Base-by-base conservation (phyloP, 176 grass and related monocot genomes). In the Chrysopogon serrulatus region DNA sequence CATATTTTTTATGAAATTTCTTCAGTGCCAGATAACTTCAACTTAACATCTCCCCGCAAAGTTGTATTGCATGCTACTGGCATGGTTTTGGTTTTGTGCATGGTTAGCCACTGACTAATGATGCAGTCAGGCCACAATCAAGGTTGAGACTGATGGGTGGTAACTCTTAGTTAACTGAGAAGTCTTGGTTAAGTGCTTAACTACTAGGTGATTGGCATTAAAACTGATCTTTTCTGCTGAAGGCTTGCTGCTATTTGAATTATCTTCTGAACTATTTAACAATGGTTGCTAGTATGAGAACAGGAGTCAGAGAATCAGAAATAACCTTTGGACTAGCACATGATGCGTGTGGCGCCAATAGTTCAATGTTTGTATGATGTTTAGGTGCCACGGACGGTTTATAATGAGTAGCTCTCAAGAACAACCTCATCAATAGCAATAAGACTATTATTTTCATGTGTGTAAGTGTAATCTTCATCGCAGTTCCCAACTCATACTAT, bases 171-270 rank as follows among this genome's bases (percentile, higher is more conserved):
- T 31, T 30, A 63, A 28, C 11, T 63, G 12, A 63, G 60, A 31
- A 63, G 27, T 31, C 60, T 63, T 63, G 10, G 26, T 31, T 63
- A 7, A 56, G 8, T 56, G 21, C 21, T 56, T 56, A 8, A 23
- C 49, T 23, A n/a, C 1, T 56, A n/a, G 44, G 39, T 65, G 16
- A 0, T 41, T 73, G 5, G 31, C 5, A 47, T 51, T 67, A 67
- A 1, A 75, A 65, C 10, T 39, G 61, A 1, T 2, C 43, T 60
- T 54, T 73, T 64, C 14, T 21, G 26, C 10, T 66, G 27, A 77
- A 76, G 37, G 23, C 39, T 79, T 78, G 18, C 68, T 78, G 36
- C 21, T 69, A 37, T n/a, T 37, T 79, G 57, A 48, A 83, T 45
- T 10, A 32, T 31, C 32, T 33, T 5, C 54, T n/a, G 19, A 48